Evolutionary conservation across 768 basidiomycete species (phyloP), one percentile per base, ranked within the genome.

Genomic region (Tylopilus felleus): DNA sequence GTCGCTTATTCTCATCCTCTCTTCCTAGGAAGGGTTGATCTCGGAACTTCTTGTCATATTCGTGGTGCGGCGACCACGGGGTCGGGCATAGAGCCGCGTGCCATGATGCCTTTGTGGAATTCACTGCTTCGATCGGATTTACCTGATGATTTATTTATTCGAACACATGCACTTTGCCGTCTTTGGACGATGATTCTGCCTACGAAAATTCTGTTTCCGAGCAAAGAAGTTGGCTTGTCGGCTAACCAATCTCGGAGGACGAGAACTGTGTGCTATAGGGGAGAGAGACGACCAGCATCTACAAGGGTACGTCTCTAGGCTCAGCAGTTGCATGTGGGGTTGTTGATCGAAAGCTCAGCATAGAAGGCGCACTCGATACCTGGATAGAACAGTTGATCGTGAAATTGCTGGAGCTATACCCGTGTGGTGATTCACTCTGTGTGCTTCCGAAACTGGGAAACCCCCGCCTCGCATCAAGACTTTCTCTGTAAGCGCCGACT

Each of bases 181-280:
- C 5, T 93, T 95, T 62, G 93, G 88, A 0, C 77, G 93, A 93
- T 4, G 93, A 95, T 64, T 83, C 86, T 2, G 78, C 86, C 0
- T 97, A 96, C 62, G 89, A 92, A 60, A 86, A 58, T 96, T 93
- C 56, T 93, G 90, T 67, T 97, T 93, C 92, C 88, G 92, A 0
- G 89, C 87, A 4, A 95, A 93, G 70, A 86, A 88, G 56, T 71
- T 95, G 1, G 76, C 80, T 8, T 74, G 90, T 39, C 73, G 93
- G 21, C 66, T 95, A 38, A 59, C 71, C 21, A 77, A 72, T 39
- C 77, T 96, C 3, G 91, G 92, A 8, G 93, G 84, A 0, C 73
- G 60, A 0, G 85, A 89, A 56, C 74, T 93, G 33, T 81, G 80
- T 59, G 65, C 75, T 43, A 74, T 86, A 48, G 92, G 88, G 1